These are phyloP conservation scores for Stereocaulon alpinum DNA, from an alignment of 495 filamentous ascomycete genomes.

Conservation along the genomic window DNA sequence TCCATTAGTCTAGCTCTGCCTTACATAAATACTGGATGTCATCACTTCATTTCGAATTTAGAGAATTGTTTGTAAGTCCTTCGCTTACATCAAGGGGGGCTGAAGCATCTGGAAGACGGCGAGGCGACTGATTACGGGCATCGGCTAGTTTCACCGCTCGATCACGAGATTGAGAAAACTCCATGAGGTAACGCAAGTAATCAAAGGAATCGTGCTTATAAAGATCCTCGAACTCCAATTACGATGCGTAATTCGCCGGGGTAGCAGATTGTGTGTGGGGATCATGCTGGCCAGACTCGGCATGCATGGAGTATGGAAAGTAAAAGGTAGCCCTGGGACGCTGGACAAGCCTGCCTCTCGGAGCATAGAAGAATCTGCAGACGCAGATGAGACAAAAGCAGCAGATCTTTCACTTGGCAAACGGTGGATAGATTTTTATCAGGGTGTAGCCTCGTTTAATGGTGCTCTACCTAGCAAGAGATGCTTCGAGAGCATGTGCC, in stretches of 20 bases:
- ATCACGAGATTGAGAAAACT: neutral
- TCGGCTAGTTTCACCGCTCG: neutral
- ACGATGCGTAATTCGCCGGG: neutral
- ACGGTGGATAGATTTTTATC: neutral
- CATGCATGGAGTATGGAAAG: neutral
- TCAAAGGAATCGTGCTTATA: neutral
- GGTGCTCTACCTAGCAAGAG: neutral
- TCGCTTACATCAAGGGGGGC: neutral
- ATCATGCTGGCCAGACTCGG: neutral
- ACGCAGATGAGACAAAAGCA: neutral
- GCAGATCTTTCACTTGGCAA: neutral
- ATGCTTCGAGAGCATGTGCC: neutral
- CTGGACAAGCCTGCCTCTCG: neutral
- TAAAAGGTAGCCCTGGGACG: neutral
- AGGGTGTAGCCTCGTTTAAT: neutral
- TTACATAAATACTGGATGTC: neutral
- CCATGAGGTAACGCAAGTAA: neutral
- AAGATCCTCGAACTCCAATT: neutral
- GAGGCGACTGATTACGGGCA: conserved; percentile 10
- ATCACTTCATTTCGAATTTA: neutral
- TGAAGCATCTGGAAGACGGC: conserved; percentile 1
- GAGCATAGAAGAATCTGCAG: no score
- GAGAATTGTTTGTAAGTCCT: neutral
- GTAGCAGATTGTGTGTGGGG: neutral
- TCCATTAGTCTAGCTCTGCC: neutral